Base-by-base conservation (phyloP, 2,329 filamentous ascomycete species). In the Apiospora hydei region DNA sequence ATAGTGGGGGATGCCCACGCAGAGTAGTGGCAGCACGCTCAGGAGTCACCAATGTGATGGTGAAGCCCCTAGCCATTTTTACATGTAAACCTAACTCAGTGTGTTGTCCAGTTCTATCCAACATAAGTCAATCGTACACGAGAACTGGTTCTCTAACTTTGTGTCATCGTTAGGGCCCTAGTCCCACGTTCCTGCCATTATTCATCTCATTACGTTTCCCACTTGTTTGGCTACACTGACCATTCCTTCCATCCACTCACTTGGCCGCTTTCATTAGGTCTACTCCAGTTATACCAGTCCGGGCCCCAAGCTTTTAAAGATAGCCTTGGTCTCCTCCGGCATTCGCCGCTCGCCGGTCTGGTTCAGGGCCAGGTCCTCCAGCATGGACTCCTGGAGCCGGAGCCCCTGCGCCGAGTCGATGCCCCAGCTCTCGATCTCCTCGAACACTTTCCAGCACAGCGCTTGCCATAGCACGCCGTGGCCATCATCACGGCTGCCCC, bases 381-480 rank as follows among this genome's bases (percentile, higher is more conserved):
- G 34, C 34, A 64, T 64, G 34, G 57, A 34, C 10, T 64, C 57
- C 57, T 41, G 57, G 3, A 34, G 57, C 18, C 57, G 34, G 21
- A 64, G 57, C 57, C 57, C 57, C 57, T 64, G 57, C 6, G 34
- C 57, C 57, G 57, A 64, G 34, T 64, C 57, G 30, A 64, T 16
- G 34, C 34, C 57, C 57, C 57, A 64, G 57, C 57, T 41, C 57
- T 64, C 57, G 30, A 64, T 64, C 34, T 64, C 57, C 18, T 41
- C 57, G 4, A 41, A 41, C 10, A 5, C 34, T 18, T 64, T 64
- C 57, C 57, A 64, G 57, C 57, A 64, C 34, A 64, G 57, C 57
- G 57, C 57, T 34, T 64, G 57, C 57, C 57, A 64, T 18, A 64
- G 34, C 57, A 64, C 57, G 21, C 57, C 57, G 57, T 64, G 57